Percentiles rank a stretch among this genome's conserved stretches.
phyloP scores from a whole-genome alignment of 1,139 yeast genomes.

The Taphrina deformans region DNA sequence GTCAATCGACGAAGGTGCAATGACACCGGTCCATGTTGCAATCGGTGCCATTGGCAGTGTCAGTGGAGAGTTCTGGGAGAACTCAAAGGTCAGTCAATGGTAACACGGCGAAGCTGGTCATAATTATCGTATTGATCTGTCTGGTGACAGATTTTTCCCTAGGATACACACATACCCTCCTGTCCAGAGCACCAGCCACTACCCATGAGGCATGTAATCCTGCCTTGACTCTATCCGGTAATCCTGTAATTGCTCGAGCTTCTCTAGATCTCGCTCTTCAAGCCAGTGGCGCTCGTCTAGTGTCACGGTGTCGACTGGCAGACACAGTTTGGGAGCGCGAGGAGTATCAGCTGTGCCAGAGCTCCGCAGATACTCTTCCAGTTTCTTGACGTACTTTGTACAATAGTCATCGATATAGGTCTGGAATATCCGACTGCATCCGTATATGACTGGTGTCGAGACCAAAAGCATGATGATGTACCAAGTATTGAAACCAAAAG shows the following conservation, averaged over 20 bases:
- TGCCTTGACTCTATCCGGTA: no score
- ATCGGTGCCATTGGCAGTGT: not conserved
- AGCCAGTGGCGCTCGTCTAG: no score
- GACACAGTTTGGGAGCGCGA: not conserved
- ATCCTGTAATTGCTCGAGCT: no score
- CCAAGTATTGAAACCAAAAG: not conserved
- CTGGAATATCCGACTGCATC: conserved; percentile 1
- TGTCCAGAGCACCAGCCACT: no score
- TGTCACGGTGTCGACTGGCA: no score
- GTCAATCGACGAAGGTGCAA: conserved; percentile 2
- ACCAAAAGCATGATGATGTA: not conserved
- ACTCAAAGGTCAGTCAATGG: not conserved
- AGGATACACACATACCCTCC: no score
- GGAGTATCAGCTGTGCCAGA: not conserved
- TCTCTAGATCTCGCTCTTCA: no score
- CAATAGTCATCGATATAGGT: not conserved
- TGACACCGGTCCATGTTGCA: conserved; percentile 4
- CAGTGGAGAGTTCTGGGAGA: conserved; percentile 1
- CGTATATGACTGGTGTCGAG: not conserved
- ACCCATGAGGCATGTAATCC: no score
- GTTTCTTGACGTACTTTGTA: not conserved
- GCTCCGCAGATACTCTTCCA: not conserved
- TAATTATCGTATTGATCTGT: no score
- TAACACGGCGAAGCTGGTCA: no score
- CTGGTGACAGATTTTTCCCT: no score